phyloP scores from a whole-genome alignment of 1,284 basidiomycete genomes.

The Paramarasmius palmivorus region DNA sequence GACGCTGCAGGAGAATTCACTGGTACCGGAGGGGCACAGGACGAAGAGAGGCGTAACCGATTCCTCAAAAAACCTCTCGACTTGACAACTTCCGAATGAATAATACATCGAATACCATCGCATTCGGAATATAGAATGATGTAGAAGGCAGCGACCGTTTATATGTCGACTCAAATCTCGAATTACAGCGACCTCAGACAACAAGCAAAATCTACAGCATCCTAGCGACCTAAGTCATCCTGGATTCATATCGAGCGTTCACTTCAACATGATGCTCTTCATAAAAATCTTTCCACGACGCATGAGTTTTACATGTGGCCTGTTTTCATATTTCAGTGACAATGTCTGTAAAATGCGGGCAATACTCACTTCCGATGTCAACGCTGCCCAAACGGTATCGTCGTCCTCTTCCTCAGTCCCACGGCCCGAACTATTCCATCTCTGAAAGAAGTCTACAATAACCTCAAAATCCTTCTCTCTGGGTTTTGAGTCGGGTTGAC shows the following conservation, averaged over 20 bases:
- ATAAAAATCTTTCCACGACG: constrained; percentile 61
- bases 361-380: constrained; percentile 36
- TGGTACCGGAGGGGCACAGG: constrained; percentile 38
- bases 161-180: no score
- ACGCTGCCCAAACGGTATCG: constrained; percentile 46
- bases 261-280: constrained; percentile 43
- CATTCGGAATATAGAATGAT: constrained; percentile 18
- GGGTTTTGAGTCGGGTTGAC: neutral
- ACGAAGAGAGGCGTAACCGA: constrained; percentile 12
- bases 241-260: neutral
- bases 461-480: constrained; percentile 42
- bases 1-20: constrained; percentile 76
- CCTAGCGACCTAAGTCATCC: no score
- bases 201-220: no score
- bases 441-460: constrained; percentile 53
- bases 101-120: neutral
- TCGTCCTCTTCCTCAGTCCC: constrained; percentile 32
- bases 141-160: constrained; percentile 13
- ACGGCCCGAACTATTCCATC: constrained; percentile 38
- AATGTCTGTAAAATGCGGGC: neutral
- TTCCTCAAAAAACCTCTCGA: constrained; percentile 5
- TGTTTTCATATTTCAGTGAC: constrained; percentile 24
- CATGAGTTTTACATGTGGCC: constrained; percentile 46
- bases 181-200: no score
- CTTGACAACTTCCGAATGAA: neutral